phyloP scores from a whole-genome alignment of 257 asterid species.

The Ocimum tenuiflorum region DNA sequence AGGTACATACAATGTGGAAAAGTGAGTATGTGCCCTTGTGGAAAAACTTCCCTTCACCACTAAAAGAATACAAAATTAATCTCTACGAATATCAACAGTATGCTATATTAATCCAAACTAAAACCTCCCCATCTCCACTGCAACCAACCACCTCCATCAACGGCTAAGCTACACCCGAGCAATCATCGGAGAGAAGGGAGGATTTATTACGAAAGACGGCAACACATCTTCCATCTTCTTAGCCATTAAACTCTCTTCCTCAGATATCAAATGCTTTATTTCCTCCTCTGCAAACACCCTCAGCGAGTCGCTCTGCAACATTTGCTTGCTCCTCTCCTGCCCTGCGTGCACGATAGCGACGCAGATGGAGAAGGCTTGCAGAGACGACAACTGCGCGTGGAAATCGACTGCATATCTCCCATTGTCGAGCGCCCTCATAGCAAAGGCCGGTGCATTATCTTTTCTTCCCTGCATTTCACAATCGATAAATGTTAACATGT shows the following conservation, averaged over 20 bases:
- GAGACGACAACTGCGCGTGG: conserved; percentile 73
- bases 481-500: not conserved
- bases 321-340: conserved; percentile 37
- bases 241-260: conserved; percentile 42
- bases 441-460: conserved; percentile 48
- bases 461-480: conserved; percentile 55
- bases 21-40: conserved; percentile 5
- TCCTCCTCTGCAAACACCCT: conserved; percentile 56
- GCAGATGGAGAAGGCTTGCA: conserved; percentile 87
- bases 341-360: conserved; percentile 63
- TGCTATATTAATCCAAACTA: not conserved
- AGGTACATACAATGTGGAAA: conserved; percentile 7
- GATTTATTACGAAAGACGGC: conserved; percentile 62
- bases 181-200: conserved; percentile 88
- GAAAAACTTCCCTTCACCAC: conserved; percentile 1
- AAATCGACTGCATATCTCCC: conserved; percentile 73
- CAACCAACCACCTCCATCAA: not conserved
- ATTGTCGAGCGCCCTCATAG: conserved; percentile 43
- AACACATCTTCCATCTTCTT: conserved; percentile 39
- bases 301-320: conserved; percentile 44
- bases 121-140: not conserved
- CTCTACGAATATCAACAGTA: conserved; percentile 19
- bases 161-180: conserved; percentile 47
- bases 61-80: conserved; percentile 17
- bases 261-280: conserved; percentile 38